Base-by-base conservation (phyloP, 2,329 filamentous ascomycete species). In the Aspergillus uvarum region DNA sequence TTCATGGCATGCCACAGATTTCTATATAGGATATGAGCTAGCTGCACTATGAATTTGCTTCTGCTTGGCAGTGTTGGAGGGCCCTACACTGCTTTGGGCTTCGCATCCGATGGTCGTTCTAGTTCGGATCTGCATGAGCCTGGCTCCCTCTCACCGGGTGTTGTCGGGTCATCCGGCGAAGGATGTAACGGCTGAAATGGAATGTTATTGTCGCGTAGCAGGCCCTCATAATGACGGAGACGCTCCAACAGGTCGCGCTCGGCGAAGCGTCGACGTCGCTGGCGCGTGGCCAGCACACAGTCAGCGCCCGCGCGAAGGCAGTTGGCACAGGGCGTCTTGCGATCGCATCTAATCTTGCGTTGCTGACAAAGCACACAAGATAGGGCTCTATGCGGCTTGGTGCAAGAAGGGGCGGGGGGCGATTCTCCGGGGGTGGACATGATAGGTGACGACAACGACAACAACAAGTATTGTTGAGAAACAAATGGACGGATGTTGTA, bases 291-390 rank as follows among this genome's bases (percentile, higher is more conserved):
- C 75, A 73, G 77, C 4, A 82, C 67, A 22, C 63, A 92, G 65
- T 89, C 83, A 32, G 82, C 82, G 22, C 81, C 77, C 55, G 84
- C 82, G 74, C 84, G 88, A 70, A 86, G 78, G 70, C 89, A 91
- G 74, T 89, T 88, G 67, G 83, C 80, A 70, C 89, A 92, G 16
- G 89, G 89, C 74, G 87, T 87, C 66, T 83, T 85, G 74, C 88
- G 89, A 74, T 91, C 87, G 74, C 89, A 92, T 61, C 87, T 87
- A 47, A 92, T 83, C 73, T 92, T 92, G 62, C 89, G 85, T 72
- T 90, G 88, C 71, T 92, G 89, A 70, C 90, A 94, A 21, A 87
- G 81, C 14, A 91, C 82, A 68, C 90, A 94, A 42, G 84, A 67
- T 12, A 72, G 61, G 2, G 66, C 59, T 14, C 71, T 66, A 22